A percentile compares a stretch with the other conserved stretches of the same genome.
Conservation (phyloP, 169 alveolate genomes). For the Plasmodium adleri region DNA sequence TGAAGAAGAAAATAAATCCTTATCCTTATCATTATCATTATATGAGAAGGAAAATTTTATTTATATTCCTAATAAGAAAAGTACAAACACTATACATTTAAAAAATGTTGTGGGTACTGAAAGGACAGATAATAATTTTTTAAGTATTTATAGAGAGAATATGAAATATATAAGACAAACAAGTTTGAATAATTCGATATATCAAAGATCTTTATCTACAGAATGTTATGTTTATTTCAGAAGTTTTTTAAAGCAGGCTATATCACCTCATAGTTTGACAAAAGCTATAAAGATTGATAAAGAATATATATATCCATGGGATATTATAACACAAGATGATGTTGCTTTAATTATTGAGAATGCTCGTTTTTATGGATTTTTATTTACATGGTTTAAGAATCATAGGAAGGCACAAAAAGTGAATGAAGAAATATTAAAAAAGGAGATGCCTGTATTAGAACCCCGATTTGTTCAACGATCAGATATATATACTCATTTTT, state of each 20-base stretch:
- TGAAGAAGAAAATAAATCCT: neutral
- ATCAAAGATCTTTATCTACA: conserved; percentile 50
- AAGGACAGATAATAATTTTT: conserved; percentile 39
- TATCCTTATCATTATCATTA: neutral
- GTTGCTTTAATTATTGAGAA: conserved; percentile 48
- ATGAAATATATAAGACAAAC: conserved; percentile 68
- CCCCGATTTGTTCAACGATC: conserved; percentile 48
- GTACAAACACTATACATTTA: conserved; percentile 48
- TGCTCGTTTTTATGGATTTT: conserved; percentile 53
- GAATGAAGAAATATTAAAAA: conserved; percentile 18
- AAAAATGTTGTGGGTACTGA: conserved; percentile 48
- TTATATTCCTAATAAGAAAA: conserved; percentile 30
- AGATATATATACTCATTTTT: conserved; percentile 43
- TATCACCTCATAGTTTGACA: conserved; percentile 64
- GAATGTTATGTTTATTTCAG: conserved; percentile 66
- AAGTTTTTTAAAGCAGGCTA: conserved; percentile 67
- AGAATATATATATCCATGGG: conserved; percentile 75
- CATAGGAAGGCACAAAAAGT: conserved; percentile 72
- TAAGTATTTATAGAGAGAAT: conserved; percentile 50
- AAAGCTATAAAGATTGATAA: conserved; percentile 67
- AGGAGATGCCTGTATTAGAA: conserved; percentile 63
- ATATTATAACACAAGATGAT: conserved; percentile 58
- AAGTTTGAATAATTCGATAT: conserved; percentile 37
- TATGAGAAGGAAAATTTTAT: conserved; percentile 31
- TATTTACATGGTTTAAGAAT: conserved; percentile 65